phyloP scores from a whole-genome alignment of 2,329 filamentous ascomycete genomes.

The Xylaria hypoxylon region DNA sequence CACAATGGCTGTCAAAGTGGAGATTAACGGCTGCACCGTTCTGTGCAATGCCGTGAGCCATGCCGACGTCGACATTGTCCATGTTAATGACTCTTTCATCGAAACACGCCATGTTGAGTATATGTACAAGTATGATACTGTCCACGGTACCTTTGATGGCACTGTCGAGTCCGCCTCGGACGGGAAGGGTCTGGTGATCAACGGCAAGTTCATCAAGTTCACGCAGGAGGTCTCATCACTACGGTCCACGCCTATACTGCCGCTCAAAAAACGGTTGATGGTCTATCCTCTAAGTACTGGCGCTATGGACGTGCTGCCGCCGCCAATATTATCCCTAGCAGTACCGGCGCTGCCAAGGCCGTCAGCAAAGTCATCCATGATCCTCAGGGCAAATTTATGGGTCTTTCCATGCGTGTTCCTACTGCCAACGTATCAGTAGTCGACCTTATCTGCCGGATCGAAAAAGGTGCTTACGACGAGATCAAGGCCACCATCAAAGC shows the following conservation, averaged over 20 bases:
- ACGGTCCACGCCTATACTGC: constrained; percentile 99
- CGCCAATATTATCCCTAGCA: constrained; percentile 99
- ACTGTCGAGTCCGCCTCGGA: constrained; percentile 77
- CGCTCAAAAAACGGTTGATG: constrained; percentile 99
- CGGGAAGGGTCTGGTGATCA: constrained; percentile 80
- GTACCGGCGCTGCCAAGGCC: constrained; percentile 99
- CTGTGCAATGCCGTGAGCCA: constrained; percentile 97
- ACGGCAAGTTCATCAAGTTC: constrained; percentile 96
- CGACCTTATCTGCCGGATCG: constrained; percentile 91
- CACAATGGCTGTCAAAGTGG: constrained; percentile 76
- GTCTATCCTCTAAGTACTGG: constrained; percentile 98
- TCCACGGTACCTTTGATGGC: constrained; percentile 97
- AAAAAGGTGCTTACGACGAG: constrained; percentile 90
- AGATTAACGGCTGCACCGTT: constrained; percentile 98
- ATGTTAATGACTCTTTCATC: constrained; percentile 99
- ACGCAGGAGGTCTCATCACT: constrained; percentile 98
- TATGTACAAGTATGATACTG: constrained; percentile 99
- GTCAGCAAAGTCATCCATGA: constrained; percentile 99
- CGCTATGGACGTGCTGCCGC: constrained; percentile 98
- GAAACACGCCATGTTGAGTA: constrained; percentile 99
- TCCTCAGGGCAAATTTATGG: constrained; percentile 99
- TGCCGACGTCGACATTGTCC: constrained; percentile 89
- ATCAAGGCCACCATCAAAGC: constrained; percentile 95
- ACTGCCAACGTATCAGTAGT: constrained; percentile 99
- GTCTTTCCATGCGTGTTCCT: constrained; percentile 99